Percentiles rank a stretch among this genome's conserved stretches.
These are phyloP conservation scores for Stentor roeselii DNA, from an alignment of 73 alveolate species.

Conservation along the genomic window DNA sequence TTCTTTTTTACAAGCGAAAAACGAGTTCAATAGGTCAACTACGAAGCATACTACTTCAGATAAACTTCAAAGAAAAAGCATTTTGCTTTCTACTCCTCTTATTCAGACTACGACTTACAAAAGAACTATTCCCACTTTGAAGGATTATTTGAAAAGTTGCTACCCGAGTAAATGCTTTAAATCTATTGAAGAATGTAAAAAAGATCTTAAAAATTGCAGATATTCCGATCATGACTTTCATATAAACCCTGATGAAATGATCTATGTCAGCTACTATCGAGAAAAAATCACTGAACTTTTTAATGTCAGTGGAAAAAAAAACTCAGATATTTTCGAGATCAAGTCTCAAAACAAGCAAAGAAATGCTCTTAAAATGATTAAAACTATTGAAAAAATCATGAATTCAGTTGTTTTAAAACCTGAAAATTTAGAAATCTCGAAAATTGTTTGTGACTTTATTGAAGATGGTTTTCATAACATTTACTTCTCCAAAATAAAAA, in stretches of 20 bases:
- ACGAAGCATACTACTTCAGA: too few relatives aligned
- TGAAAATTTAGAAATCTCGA: not conserved
- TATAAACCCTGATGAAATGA: not conserved
- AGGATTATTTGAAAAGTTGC: not conserved
- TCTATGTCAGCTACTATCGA: not conserved
- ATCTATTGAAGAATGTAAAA: not conserved
- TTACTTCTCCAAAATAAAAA: not conserved
- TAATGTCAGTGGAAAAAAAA: not conserved
- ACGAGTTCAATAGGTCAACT: too few relatives aligned
- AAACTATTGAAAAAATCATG: not conserved
- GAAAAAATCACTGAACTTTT: not conserved
- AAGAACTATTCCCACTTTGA: not conserved
- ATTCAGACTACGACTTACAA: too few relatives aligned
- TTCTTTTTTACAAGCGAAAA: too few relatives aligned
- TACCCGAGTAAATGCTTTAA: too few relatives aligned
- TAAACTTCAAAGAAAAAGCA: too few relatives aligned
- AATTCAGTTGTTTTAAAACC: not conserved
- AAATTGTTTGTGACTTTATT: not conserved
- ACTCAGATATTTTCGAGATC: not conserved
- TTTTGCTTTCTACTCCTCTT: too few relatives aligned
- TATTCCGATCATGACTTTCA: not conserved
- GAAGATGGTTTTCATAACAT: not conserved
- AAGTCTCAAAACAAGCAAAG: not conserved
- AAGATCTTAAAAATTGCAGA: not conserved
- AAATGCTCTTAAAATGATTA: not conserved